A percentile compares a stretch with the other conserved stretches of the same genome.
Conservation (phyloP, 306 rosid genomes). For the Clitoria ternatea region DNA sequence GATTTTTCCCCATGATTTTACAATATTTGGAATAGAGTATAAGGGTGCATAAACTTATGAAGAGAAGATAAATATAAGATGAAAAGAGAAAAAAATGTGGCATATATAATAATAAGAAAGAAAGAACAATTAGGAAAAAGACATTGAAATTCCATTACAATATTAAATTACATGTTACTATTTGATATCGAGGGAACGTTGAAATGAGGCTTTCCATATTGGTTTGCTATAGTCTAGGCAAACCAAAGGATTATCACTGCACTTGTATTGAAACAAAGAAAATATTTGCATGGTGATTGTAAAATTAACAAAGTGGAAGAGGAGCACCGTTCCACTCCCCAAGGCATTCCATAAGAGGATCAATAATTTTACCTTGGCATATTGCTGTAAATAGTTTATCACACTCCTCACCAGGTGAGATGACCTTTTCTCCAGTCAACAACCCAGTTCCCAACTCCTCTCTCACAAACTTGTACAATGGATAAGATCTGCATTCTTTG, state of each 20-base stretch:
- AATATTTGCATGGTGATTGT: neutral
- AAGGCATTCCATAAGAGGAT: slow-evolving; percentile 72
- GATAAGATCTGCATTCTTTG: slow-evolving; percentile 72
- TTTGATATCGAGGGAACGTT: neutral
- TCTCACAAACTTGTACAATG: slow-evolving; percentile 76
- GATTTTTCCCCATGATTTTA: no score
- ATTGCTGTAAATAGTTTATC: slow-evolving; percentile 69
- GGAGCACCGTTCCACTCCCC: slow-evolving; percentile 82
- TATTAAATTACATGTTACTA: slow-evolving; percentile 13
- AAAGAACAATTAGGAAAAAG: no score
- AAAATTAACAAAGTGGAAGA: slow-evolving; percentile 58
- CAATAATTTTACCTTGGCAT: slow-evolving; percentile 67
- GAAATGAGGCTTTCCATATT: neutral
- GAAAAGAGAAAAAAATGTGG: no score
- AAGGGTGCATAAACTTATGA: no score
- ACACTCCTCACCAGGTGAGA: slow-evolving; percentile 79
- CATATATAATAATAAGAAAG: no score
- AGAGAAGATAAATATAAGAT: no score
- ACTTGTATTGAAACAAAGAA: slow-evolving; percentile 13
- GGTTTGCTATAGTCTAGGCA: neutral
- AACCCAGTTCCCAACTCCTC: slow-evolving; percentile 51
- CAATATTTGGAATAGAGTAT: no score
- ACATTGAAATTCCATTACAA: no score
- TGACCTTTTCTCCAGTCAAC: slow-evolving; percentile 61
- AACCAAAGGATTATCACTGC: neutral